These are phyloP conservation scores for Geotrichum histeridarum DNA, from an alignment of 1,139 yeast species.

Conservation along the genomic window DNA sequence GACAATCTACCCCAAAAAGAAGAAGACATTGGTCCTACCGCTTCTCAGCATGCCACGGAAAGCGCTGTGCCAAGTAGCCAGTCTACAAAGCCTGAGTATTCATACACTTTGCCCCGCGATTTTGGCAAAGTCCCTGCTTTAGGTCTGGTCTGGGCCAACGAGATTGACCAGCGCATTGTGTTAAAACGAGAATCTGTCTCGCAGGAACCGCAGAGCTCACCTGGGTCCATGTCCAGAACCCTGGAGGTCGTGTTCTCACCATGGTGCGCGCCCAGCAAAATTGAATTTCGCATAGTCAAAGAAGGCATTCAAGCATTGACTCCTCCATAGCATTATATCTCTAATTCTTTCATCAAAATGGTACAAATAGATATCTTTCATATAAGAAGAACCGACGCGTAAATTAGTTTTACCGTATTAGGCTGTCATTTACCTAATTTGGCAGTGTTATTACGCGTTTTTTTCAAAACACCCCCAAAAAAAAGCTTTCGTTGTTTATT, in stretches of 20 bases:
- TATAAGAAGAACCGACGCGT: too few relatives aligned
- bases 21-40: neutral
- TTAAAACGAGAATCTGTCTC: conserved; percentile 32
- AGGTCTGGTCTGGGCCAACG: conserved; percentile 45
- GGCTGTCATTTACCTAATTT: neutral
- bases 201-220: neutral
- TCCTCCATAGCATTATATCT: neutral
- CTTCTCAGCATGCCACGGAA: neutral
- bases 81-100: too few relatives aligned
- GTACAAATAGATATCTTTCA: too few relatives aligned
- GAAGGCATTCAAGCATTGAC: conserved; percentile 9
- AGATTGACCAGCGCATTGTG: conserved; percentile 40
- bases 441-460: conserved; percentile 11
- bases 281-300: conserved; percentile 22
- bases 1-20: neutral
- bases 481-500: conserved; percentile 1
- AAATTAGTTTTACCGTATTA: too few relatives aligned
- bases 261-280: conserved; percentile 20
- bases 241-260: conserved; percentile 21
- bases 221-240: neutral
- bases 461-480: neutral
- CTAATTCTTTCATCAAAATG: too few relatives aligned
- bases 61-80: too few relatives aligned
- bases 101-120: neutral
- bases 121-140: conserved; percentile 39